phyloP scores from a whole-genome alignment of 2,329 filamentous ascomycete genomes.

The Verticillium nubilum region DNA sequence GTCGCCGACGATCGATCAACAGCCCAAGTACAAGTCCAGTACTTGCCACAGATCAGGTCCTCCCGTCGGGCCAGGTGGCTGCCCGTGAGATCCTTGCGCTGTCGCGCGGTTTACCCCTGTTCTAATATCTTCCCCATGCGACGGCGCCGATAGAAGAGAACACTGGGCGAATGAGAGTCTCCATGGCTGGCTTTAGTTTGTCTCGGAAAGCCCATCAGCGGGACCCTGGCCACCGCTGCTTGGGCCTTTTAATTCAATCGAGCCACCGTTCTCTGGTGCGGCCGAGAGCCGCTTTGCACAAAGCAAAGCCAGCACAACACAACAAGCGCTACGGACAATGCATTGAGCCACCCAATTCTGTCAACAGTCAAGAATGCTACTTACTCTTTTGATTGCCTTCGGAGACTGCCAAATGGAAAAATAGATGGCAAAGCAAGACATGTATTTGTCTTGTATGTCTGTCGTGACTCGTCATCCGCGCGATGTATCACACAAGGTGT shows the following conservation, averaged over 20 bases:
- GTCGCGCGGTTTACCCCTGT: not conserved
- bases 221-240: not conserved
- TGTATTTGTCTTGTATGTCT: not conserved
- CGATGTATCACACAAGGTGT: not conserved
- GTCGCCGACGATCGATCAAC: not conserved
- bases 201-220: slow-evolving; percentile 6
- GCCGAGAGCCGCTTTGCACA: not conserved
- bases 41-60: not conserved
- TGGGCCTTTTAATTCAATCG: slow-evolving; percentile 10
- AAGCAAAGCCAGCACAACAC: no score
- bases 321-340: not conserved
- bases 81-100: not conserved
- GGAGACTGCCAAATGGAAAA: not conserved
- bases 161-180: slow-evolving; percentile 6
- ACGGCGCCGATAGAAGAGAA: slow-evolving; percentile 3
- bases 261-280: not conserved
- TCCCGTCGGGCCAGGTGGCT: not conserved
- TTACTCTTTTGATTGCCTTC: not conserved
- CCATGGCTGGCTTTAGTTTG: slow-evolving; percentile 5
- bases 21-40: not conserved
- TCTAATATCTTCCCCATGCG: slow-evolving; percentile 4
- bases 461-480: not conserved
- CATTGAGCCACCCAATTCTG: not conserved
- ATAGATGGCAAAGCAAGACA: not conserved
- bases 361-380: not conserved